Base-by-base conservation (phyloP, 179 eudicot species). In the Amaranthus tricolor region DNA sequence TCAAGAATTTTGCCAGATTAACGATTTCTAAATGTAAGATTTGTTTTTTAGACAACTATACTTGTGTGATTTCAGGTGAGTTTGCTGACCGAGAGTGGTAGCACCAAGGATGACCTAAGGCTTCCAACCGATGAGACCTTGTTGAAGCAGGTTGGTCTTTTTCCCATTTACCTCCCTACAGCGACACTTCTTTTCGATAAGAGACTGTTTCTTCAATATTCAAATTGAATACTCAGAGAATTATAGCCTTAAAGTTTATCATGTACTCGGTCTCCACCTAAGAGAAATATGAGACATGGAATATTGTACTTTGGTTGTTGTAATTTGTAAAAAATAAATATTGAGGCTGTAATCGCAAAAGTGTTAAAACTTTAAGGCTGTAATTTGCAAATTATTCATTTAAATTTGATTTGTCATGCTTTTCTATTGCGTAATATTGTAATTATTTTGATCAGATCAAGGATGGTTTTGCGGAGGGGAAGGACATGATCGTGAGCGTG, bases 81-180 rank as follows among this genome's bases (percentile, higher is more conserved):
- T 67, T 70, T 87, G 79, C 68, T 87, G 78, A 83, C 90, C 52
- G 90, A 87, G n/a, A 87, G 47, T 77, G 90, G 90, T 48, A 76
- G 68, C 62, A 87, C 90, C 64, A 87, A 87, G 80, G 90, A 87
- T 85, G 90, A 87, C 59, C 47, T 87, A 82, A 87, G 71, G 81
- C 88, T 87, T 63, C 90, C 90, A 52, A 71, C 81, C 54, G 90
- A 87, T 75, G 90, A 87, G 0, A 51, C 63, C 53, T 79, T 87
- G 58, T 77, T 77, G 17, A 72, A 60, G 65, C 85, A 82, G 88
- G 90, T 87, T 45, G 13, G 74, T 53, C 47, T 31, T 12, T 5
- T n/a, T 68, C 21, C 19, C 47, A 6, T 40, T 11, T 15, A 43
- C 48, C 6, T 9, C 0, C 4, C 0, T 49, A 7, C 69, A 19